These are phyloP conservation scores for Berberis thunbergii DNA, from an alignment of 164 flowering plant genomes.

Conservation along the genomic window DNA sequence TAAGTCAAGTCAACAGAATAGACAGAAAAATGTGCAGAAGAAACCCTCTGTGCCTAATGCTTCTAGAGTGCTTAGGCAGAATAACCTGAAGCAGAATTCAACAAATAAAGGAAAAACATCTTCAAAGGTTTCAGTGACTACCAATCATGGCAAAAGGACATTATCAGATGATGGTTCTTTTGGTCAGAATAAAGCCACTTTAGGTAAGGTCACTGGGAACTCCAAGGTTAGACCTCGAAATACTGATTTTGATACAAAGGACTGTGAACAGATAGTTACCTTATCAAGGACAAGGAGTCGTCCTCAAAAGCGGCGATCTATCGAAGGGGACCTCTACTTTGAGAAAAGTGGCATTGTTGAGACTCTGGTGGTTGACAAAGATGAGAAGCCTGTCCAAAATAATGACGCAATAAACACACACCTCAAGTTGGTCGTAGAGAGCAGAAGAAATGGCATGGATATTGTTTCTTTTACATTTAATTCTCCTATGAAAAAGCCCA, in stretches of 20 bases:
- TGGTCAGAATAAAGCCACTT: conserved; percentile 24
- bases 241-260: conserved; percentile 24
- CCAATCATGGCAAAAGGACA: conserved; percentile 34
- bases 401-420: conserved; percentile 13
- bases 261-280: conserved; percentile 26
- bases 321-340: conserved; percentile 27
- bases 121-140: conserved; percentile 35
- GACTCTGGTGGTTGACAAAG: conserved; percentile 16
- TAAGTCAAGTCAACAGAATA: conserved; percentile 29
- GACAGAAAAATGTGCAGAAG: conserved; percentile 36
- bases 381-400: conserved; percentile 22
- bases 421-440: conserved; percentile 31
- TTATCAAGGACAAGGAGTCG: conserved; percentile 29
- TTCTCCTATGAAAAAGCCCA: conserved; percentile 52
- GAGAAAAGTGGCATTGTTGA: conserved; percentile 25
- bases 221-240: conserved; percentile 45
- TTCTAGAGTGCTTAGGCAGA: conserved; percentile 58
- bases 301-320: conserved; percentile 55
- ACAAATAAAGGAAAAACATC: conserved; percentile 34
- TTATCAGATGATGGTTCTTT: conserved; percentile 30
- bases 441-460: conserved; percentile 56
- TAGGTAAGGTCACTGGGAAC: conserved; percentile 26
- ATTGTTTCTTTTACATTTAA: conserved; percentile 93
- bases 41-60: conserved; percentile 26
- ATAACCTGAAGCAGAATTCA: conserved; percentile 75